Conservation (phyloP, 495 filamentous ascomycete genomes). For the Delitschia confertaspora region DNA sequence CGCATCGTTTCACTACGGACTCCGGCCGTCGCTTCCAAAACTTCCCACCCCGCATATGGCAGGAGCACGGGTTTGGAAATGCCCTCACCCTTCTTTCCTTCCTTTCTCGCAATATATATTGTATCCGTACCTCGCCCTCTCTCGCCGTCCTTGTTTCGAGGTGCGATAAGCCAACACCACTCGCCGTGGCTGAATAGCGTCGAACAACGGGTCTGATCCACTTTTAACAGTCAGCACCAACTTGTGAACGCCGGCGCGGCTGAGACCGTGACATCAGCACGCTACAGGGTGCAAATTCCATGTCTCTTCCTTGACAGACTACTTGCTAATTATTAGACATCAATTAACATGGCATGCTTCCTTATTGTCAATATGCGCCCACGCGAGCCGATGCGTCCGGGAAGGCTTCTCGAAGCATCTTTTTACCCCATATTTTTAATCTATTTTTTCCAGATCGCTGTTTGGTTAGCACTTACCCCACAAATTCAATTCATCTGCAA, state of each 20-base stretch:
- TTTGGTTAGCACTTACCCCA: conserved; percentile 14
- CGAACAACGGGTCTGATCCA: background rate
- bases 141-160: conserved; percentile 1
- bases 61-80: too few species aligned
- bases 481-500: conserved; percentile 13
- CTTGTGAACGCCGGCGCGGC: background rate
- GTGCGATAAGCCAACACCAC: conserved; percentile 1
- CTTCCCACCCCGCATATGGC: background rate
- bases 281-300: background rate
- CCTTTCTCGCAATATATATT: background rate
- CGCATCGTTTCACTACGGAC: conserved; percentile 15
- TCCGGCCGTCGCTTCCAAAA: conserved; percentile 1
- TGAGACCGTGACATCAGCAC: background rate
- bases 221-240: background rate
- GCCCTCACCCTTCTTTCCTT: too few species aligned
- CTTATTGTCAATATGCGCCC: background rate
- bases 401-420: conserved; percentile 20
- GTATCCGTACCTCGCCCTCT: background rate
- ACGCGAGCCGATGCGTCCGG: background rate
- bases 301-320: background rate
- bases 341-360: background rate
- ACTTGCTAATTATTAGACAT: background rate
- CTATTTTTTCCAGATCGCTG: conserved; percentile 12
- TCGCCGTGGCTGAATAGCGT: background rate
- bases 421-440: conserved; percentile 24